A percentile compares a stretch with the other conserved stretches of the same genome.
Evolutionary conservation across 2,329 filamentous ascomycete genomes (phyloP).

Genomic region (Ophiocordyceps sinensis): DNA sequence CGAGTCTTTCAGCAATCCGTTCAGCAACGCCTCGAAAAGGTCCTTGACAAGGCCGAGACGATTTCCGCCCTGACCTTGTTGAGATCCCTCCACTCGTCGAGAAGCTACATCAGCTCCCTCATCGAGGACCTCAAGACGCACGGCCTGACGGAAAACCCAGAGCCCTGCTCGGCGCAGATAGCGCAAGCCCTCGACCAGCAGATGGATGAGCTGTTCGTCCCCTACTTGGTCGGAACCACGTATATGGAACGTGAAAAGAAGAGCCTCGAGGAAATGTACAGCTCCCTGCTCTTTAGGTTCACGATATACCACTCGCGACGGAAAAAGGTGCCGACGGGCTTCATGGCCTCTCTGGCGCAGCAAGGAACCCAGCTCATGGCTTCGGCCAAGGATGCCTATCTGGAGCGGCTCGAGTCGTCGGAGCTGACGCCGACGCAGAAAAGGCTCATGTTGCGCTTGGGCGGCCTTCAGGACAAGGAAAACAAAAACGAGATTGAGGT

Average conservation of each 20-base stretch:
- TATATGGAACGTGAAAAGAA: slow-evolving; percentile 57
- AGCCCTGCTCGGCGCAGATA: slow-evolving; percentile 76
- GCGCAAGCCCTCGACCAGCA: slow-evolving; percentile 60
- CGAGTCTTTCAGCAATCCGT: slow-evolving; percentile 96
- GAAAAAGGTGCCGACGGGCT: slow-evolving; percentile 80
- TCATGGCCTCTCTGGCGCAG: slow-evolving; percentile 83
- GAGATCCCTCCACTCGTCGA: slow-evolving; percentile 77
- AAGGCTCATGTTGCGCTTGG: slow-evolving; percentile 77
- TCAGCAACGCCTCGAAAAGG: slow-evolving; percentile 88
- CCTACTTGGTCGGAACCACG: slow-evolving; percentile 52
- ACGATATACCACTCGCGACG: slow-evolving; percentile 83
- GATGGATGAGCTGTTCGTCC: slow-evolving; percentile 63
- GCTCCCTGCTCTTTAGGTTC: slow-evolving; percentile 88
- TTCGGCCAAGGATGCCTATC: slow-evolving; percentile 80
- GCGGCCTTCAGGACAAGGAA: slow-evolving; percentile 63
- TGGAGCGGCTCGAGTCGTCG: slow-evolving; percentile 75
- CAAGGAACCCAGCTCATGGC: slow-evolving; percentile 79
- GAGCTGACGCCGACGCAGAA: slow-evolving; percentile 83
- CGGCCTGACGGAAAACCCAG: slow-evolving; percentile 87
- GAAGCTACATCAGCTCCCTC: slow-evolving; percentile 72
- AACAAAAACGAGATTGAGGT: slow-evolving; percentile 82
- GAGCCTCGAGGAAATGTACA: slow-evolving; percentile 68
- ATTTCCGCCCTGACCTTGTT: slow-evolving; percentile 88
- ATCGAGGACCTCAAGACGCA: slow-evolving; percentile 91
- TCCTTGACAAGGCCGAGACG: slow-evolving; percentile 83